Evolutionary conservation across 73 alveolate genomes (phyloP), one percentile per base, ranked within the genome.

Genomic region (Paramecium tetraurelia): DNA sequence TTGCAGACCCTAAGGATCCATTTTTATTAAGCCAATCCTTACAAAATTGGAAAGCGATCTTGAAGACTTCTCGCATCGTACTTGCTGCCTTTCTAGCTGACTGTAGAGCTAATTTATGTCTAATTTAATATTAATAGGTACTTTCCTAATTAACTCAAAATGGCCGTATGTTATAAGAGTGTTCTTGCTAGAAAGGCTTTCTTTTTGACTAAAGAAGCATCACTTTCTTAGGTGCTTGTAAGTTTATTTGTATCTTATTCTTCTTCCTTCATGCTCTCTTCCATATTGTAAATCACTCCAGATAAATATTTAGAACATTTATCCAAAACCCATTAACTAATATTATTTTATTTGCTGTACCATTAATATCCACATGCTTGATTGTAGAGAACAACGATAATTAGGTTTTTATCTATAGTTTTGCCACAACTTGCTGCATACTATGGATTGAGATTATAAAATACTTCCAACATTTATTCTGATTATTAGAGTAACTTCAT

Each of bases 341-440:
- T 10, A 9, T 38, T 10, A 11, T 10, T 33, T 41, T 38, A 36
- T 38, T 29, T 20, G 16, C 20, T 24, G 36, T 89, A 89, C 94
- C 89, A 44, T 29, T 89, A 71, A 89, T 71, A 89, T 29, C 88
- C 94, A 46, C 94, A 89, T 5, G 94, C 94, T 27, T 83, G 72
- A 70, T 89, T 89, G 24, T 89, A 89, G n/a, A 89, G 53, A 27
- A 89, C 84, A 12, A 89, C 94, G 2, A 89, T 89, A 43, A 89
- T 72, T 6, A 89, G 57, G 43, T 89, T 89, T 70, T 85, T 89
- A 89, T 89, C 94, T 7, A 89, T 89, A 0, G 35, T 46, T 31
- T 71, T 89, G 20, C 94, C 94, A 89, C 94, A 89, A 71, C 94
- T 89, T 69, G 94, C 94, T 71, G 94, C 94, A 22, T 38, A 71